Conservation (phyloP, 768 basidiomycete genomes). For the Lentinus tigrinus region DNA sequence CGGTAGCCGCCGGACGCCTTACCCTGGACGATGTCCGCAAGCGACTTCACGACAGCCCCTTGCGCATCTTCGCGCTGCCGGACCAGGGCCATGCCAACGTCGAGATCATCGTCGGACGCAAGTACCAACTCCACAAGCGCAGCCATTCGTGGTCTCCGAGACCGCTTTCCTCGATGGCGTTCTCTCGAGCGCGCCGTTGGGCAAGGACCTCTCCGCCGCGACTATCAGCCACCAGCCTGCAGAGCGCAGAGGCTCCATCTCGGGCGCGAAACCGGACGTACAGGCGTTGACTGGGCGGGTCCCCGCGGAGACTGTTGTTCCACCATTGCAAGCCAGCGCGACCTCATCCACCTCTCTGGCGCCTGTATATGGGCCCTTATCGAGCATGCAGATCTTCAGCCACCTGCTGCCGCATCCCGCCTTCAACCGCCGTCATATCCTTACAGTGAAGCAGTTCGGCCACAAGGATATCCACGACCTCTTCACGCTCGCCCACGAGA, state of each 20-base stretch:
- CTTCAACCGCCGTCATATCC: conserved; percentile 91
- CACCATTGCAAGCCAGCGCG: not conserved
- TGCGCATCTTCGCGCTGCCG: conserved; percentile 86
- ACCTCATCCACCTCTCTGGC: conserved; percentile 6
- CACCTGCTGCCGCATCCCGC: conserved; percentile 70
- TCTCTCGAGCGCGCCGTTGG: conserved; percentile 55
- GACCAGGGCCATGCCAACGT: conserved; percentile 86
- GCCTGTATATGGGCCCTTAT: conserved; percentile 33
- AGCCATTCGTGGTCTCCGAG: conserved; percentile 79
- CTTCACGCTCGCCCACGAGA: conserved; percentile 93
- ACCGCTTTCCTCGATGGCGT: conserved; percentile 88
- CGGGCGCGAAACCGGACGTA: conserved; percentile 19
- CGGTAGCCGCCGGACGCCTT: conserved; percentile 78
- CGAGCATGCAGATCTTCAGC: conserved; percentile 40
- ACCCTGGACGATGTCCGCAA: conserved; percentile 78
- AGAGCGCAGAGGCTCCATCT: conserved; percentile 28
- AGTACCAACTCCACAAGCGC: conserved; percentile 43
- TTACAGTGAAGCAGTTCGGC: conserved; percentile 91
- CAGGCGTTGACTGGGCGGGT: conserved; percentile 4
- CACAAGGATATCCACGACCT: conserved; percentile 89
- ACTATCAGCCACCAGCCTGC: conserved; percentile 43
- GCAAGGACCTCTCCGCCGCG: conserved; percentile 72
- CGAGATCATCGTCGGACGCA: conserved; percentile 87
- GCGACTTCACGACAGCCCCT: conserved; percentile 91
- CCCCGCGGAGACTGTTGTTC: conserved; percentile 6